Evolutionary conservation across 2,329 filamentous ascomycete species (phyloP), one percentile per base, ranked within the genome.

Genomic region (Pochonia chlamydosporia): DNA sequence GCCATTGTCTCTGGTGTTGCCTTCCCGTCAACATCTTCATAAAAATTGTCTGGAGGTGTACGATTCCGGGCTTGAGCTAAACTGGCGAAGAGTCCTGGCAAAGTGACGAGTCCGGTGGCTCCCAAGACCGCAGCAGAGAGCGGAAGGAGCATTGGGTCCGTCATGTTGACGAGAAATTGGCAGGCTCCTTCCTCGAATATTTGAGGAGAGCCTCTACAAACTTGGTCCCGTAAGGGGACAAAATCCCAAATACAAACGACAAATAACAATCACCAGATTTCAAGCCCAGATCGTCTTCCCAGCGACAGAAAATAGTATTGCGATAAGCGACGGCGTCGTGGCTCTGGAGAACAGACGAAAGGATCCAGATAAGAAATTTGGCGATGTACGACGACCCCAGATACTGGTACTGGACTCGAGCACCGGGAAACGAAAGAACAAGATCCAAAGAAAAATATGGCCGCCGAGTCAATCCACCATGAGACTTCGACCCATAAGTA

Each of bases 21-120:
- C 52, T 76, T 72, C 42, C 87, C 87, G 64, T 91, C 87, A 51
- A 74, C 67, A 58, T 91, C 87, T 55, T 82, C 70, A 58, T 90
- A 90, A 11, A 73, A 68, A 10, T 74, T 66, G 35, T 75, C 68
- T 48, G 66, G 66, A 8, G 66, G 63, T 4, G 59, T 59, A 21
- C 63, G 62, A 33, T 60, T 56, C 26, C 62, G 64, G 30, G 63
- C 49, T 49, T 72, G 70, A 26, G 54, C 54, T 40, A 63, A 30
- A 30, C 68, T 54, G 37, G 63, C 61, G 31, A 60, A 49, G 20
- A 69, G 28, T 35, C 66, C 65, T 9, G 71, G 71, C 6, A 67
- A 43, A 11, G 69, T 65, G 41, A 65, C 58, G 18, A 73, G 52
- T 26, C 58, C 54, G 14, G 67, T 58, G 33, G 71, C 37, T 30